A percentile compares a stretch with the other conserved stretches of the same genome.
Evolutionary conservation across 768 basidiomycete genomes (phyloP).

Genomic region (Chalciporus pseudorubinellus): DNA sequence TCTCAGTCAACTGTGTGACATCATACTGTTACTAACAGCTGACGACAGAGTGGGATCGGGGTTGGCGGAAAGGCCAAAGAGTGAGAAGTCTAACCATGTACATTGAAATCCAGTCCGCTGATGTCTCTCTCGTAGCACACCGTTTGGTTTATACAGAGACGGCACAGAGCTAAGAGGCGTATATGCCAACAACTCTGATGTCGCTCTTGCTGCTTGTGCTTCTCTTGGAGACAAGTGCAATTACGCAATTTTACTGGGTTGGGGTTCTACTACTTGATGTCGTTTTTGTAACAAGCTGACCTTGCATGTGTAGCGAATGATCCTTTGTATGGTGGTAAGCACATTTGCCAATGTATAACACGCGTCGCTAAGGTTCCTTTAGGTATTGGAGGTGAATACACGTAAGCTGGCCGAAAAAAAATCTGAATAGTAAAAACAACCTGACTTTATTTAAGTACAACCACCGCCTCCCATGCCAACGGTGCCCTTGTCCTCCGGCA

Average conservation of each 20-base stretch:
- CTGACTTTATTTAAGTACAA: slow-evolving; percentile 45
- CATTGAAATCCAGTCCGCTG: not conserved
- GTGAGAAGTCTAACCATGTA: slow-evolving; percentile 34
- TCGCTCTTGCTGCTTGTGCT: slow-evolving; percentile 65
- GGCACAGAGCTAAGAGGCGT: slow-evolving; percentile 76
- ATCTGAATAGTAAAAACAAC: not conserved
- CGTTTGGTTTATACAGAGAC: slow-evolving; percentile 72
- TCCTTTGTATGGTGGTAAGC: slow-evolving; percentile 71
- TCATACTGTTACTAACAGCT: slow-evolving; percentile 7
- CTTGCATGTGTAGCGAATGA: slow-evolving; percentile 57
- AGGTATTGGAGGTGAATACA: slow-evolving; percentile 79
- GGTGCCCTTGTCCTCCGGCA: slow-evolving; percentile 75
- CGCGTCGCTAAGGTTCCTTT: not conserved
- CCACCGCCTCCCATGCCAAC: slow-evolving; percentile 74
- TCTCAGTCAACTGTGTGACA: slow-evolving; percentile 21
- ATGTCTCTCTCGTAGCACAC: slow-evolving; percentile 46
- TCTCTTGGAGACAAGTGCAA: slow-evolving; percentile 65
- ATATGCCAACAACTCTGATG: slow-evolving; percentile 65
- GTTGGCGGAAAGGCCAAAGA: slow-evolving; percentile 65
- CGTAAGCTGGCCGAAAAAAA: slow-evolving; percentile 44
- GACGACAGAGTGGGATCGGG: slow-evolving; percentile 62
- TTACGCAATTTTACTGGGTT: slow-evolving; percentile 74
- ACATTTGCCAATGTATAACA: not conserved
- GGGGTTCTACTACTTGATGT: slow-evolving; percentile 12
- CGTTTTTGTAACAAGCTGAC: slow-evolving; percentile 4